Conservation (phyloP, 768 basidiomycete genomes). For the Tylopilus vinaceipallidus region DNA sequence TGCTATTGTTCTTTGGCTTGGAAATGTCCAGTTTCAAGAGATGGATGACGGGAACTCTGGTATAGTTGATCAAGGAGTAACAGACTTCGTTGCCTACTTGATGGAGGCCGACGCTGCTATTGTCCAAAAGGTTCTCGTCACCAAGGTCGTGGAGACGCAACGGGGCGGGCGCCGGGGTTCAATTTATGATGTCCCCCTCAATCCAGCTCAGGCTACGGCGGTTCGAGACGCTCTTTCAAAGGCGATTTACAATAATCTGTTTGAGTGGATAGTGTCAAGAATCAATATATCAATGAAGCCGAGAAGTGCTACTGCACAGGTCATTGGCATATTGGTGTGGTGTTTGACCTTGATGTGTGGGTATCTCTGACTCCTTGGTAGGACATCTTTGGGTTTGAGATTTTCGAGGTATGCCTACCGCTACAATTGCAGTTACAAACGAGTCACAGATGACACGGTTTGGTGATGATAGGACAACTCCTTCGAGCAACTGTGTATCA, state of each 20-base stretch:
- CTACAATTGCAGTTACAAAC: constrained; percentile 1
- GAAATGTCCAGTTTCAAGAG: constrained; percentile 90
- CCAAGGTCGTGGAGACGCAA: constrained; percentile 87
- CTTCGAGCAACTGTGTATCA: constrained; percentile 98
- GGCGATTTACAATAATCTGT: constrained; percentile 96
- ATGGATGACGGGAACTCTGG: constrained; percentile 85
- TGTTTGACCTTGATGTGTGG: neutral
- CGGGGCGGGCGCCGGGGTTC: constrained; percentile 91
- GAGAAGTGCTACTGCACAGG: constrained; percentile 63
- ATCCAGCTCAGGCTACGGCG: constrained; percentile 85
- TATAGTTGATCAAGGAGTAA: constrained; percentile 81
- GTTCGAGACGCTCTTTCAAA: constrained; percentile 92
- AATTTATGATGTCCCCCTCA: constrained; percentile 94
- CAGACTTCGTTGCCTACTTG: constrained; percentile 92
- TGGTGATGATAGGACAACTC: constrained; percentile 75
- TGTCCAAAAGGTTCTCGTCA: constrained; percentile 86
- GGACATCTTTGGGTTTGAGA: constrained; percentile 99
- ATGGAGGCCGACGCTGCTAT: constrained; percentile 81
- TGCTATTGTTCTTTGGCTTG: constrained; percentile 91
- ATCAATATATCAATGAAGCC: constrained; percentile 97
- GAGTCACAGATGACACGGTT: neutral
- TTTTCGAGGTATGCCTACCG: constrained; percentile 70
- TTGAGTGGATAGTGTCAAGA: constrained; percentile 98
- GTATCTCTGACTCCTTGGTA: constrained; percentile 24
- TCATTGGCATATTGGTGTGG: constrained; percentile 88